A percentile compares a stretch with the other conserved stretches of the same genome.
phyloP scores from a whole-genome alignment of 176 grass and related monocot genomes.

The Oryza meyeriana region DNA sequence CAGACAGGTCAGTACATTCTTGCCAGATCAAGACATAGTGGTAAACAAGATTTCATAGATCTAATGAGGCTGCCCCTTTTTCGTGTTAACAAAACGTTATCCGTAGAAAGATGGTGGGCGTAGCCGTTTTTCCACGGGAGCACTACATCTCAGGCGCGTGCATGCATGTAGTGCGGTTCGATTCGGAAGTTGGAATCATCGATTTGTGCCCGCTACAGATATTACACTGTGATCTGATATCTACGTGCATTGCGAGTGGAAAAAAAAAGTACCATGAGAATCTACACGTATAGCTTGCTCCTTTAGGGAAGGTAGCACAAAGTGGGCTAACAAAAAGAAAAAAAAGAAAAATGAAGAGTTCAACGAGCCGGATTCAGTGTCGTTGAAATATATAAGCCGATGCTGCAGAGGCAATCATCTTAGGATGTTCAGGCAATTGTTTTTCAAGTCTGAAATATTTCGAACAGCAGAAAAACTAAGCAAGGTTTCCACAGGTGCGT shows the following conservation, averaged over 20 bases:
- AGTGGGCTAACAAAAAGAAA: neutral
- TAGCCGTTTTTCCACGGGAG: slow-evolving; percentile 10
- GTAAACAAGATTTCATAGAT: neutral
- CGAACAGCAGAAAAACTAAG: neutral
- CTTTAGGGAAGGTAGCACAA: too few relatives aligned
- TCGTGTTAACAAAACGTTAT: slow-evolving; percentile 1
- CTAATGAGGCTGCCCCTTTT: neutral
- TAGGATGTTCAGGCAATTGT: neutral
- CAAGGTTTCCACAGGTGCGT: neutral
- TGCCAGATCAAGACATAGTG: neutral
- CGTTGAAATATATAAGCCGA: slow-evolving; percentile 3
- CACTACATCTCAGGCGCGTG: neutral
- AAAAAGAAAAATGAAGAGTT: neutral
- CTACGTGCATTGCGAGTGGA: neutral
- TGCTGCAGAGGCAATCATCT: neutral
- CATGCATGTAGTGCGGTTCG: slow-evolving; percentile 19
- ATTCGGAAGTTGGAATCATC: slow-evolving; percentile 9
- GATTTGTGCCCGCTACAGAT: neutral
- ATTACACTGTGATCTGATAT: neutral
- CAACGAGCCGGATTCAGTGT: neutral
- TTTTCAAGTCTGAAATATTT: neutral
- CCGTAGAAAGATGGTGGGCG: neutral
- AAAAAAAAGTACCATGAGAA: neutral
- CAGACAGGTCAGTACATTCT: neutral
- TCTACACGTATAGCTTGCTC: neutral